These are phyloP conservation scores for Eimeria zaria DNA, from an alignment of 169 alveolate genomes.

Conservation along the genomic window DNA sequence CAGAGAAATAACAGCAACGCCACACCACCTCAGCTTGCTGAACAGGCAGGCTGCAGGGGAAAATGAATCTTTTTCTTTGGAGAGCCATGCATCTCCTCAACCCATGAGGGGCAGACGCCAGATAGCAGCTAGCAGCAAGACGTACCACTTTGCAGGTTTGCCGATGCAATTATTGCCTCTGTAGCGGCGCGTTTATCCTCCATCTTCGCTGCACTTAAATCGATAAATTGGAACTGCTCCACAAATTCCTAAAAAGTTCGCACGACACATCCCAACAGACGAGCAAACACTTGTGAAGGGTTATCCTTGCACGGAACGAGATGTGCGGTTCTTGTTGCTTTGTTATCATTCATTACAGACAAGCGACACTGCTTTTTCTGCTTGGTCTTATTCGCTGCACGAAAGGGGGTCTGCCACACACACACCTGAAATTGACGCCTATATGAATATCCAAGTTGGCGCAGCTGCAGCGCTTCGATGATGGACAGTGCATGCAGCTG, in stretches of 20 bases:
- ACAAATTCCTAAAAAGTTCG: conserved; percentile 90
- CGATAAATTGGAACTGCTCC: conserved; percentile 92
- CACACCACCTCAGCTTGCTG: not conserved
- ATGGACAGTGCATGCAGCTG: conserved; percentile 95
- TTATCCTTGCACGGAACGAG: too few relatives aligned
- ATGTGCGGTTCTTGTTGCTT: not conserved
- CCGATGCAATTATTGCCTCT: conserved; percentile 80
- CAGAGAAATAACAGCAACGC: not conserved
- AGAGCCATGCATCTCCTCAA: not conserved
- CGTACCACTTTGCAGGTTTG: conserved; percentile 52
- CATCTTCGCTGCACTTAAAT: conserved; percentile 88
- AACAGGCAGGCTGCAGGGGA: too few relatives aligned
- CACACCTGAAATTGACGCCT: conserved; percentile 85
- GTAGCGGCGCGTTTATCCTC: conserved; percentile 86
- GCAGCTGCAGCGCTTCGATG: conserved; percentile 94
- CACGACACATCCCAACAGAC: not conserved
- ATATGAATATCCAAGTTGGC: conserved; percentile 95
- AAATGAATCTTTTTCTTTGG: not conserved
- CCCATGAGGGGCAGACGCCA: too few relatives aligned
- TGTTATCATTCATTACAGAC: not conserved
- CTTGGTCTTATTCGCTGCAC: not conserved
- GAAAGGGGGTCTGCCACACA: too few relatives aligned
- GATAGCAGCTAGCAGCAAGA: not conserved
- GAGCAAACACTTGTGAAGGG: too few relatives aligned
- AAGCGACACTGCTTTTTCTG: not conserved